Percentiles rank a stretch among this genome's conserved stretches.
These are phyloP conservation scores for Stemphylium lycopersici DNA, from an alignment of 2,329 filamentous ascomycete species.

Conservation along the genomic window DNA sequence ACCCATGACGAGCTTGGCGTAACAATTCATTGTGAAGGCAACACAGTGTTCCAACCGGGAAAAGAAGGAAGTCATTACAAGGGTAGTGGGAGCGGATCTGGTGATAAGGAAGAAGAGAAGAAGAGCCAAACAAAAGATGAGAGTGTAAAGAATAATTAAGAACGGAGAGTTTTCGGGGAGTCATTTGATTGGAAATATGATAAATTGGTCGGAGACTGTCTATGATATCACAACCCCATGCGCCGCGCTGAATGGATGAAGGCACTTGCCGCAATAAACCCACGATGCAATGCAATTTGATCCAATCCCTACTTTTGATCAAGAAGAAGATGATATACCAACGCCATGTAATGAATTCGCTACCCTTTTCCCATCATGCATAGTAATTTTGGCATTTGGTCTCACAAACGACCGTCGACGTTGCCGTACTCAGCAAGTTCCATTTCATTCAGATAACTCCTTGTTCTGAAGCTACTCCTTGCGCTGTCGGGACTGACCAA, in stretches of 20 bases:
- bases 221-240: too few species aligned
- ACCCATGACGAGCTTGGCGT: background rate
- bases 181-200: too few species aligned
- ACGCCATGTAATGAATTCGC: too few species aligned
- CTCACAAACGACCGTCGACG: constrained; percentile 21
- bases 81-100: constrained; percentile 33
- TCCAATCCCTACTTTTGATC: too few species aligned
- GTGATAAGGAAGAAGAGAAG: constrained; percentile 33
- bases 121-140: constrained; percentile 21
- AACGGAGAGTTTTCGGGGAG: background rate
- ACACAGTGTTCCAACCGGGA: constrained; percentile 37
- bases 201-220: too few species aligned
- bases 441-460: constrained; percentile 39
- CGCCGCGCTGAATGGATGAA: too few species aligned
- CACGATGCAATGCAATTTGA: too few species aligned
- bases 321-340: too few species aligned
- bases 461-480: constrained; percentile 35
- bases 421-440: constrained; percentile 36
- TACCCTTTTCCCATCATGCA: too few species aligned
- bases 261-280: too few species aligned
- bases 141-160: constrained; percentile 6
- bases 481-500: constrained; percentile 27
- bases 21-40: constrained; percentile 17
- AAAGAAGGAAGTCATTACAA: constrained; percentile 36
- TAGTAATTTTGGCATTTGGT: background rate